These are phyloP conservation scores for Mycocalia duriaeana DNA, from an alignment of 1,284 basidiomycete species.

Conservation along the genomic window DNA sequence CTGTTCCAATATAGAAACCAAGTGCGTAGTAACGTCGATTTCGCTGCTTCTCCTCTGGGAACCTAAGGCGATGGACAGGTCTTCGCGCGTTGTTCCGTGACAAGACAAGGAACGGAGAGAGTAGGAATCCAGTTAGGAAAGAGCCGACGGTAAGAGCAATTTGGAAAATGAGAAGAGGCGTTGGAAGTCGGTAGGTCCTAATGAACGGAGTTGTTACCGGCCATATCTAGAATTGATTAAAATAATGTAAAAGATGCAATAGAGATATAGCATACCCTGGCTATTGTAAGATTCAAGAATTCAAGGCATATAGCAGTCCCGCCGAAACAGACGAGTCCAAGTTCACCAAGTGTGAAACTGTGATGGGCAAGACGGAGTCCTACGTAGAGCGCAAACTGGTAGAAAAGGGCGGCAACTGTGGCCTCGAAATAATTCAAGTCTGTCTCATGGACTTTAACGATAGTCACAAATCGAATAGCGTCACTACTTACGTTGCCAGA, in stretches of 20 bases:
- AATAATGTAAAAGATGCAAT: slow-evolving; percentile 1
- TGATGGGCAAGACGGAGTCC: slow-evolving; percentile 87
- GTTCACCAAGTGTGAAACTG: slow-evolving; percentile 93
- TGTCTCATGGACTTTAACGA: slow-evolving; percentile 23
- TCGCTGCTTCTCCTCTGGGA: slow-evolving; percentile 82
- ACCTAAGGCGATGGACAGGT: slow-evolving; percentile 84
- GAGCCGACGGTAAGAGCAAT: slow-evolving; percentile 91
- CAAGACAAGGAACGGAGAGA: slow-evolving; percentile 91
- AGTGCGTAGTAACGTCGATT: slow-evolving; percentile 83
- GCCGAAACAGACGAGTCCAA: slow-evolving; percentile 83
- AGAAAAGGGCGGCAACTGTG: slow-evolving; percentile 73
- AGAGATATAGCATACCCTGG: slow-evolving; percentile 51
- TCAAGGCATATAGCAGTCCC: slow-evolving; percentile 88
- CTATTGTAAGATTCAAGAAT: slow-evolving; percentile 74
- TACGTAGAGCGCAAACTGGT: slow-evolving; percentile 88
- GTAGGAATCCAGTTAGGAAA: slow-evolving; percentile 85
- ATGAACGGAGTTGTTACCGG: slow-evolving; percentile 80
- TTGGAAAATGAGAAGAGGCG: slow-evolving; percentile 89
- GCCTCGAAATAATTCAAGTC: slow-evolving; percentile 81
- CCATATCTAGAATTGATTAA: slow-evolving; percentile 54
- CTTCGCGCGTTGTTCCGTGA: slow-evolving; percentile 90
- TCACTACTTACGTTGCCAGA: slow-evolving; percentile 61
- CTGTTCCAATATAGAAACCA: slow-evolving; percentile 79
- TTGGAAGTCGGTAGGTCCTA: slow-evolving; percentile 91
- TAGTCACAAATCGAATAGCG: neutral